Evolutionary conservation across 768 basidiomycete genomes (phyloP), one percentile per base, ranked within the genome.

Genomic region (Leucosporidium yakuticum): DNA sequence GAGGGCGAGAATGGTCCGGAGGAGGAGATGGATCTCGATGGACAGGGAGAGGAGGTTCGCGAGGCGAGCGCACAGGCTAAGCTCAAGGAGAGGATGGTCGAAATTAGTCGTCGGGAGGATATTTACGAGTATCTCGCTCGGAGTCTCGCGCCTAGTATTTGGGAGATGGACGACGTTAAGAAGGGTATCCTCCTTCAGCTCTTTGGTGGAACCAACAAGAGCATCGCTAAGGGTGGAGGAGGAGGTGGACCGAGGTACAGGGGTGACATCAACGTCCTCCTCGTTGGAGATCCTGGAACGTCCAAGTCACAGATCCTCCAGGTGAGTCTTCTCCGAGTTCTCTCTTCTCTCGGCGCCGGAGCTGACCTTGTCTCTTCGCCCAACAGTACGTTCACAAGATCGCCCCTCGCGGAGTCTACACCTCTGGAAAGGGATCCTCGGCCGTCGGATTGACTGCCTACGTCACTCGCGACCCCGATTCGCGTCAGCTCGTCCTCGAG

Each of bases 401-500:
- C 69, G 95, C 96, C 0, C 96, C 96, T 44, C 84, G 96, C 65
- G 96, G 96, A 44, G 95, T 99, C 12, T 99, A 91, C 79, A 91
- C 96, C 0, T 96, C 93, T 4, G 96, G 96, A 15, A 98, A 98
- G 78, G 94, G 96, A 25, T 97, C 94, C 9, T 97, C 95, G 0
- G 96, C 96, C 23, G 96, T 99, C 68, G 96, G 96, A 85, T 81
- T 99, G 74, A 99, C 96, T 1, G 96, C 96, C 0, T 99, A 99
- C 79, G 90, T 99, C 39, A 99, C 96, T 32, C 86, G 96, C 58
- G 96, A 99, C 79, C 93, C 95, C 3, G 96, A 99, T 78, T 91
- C 92, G 47, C 98, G 96, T 80, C 96, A 98, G 76, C 86, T 99
- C 32, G 96, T 99, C 15, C 83, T 99, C 60, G 95, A 99, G 76